Percentiles rank a stretch among this genome's conserved stretches.
Conservation (phyloP, 225 moss, liverwort and hornwort genomes). For the Sphagnum tenellum region DNA sequence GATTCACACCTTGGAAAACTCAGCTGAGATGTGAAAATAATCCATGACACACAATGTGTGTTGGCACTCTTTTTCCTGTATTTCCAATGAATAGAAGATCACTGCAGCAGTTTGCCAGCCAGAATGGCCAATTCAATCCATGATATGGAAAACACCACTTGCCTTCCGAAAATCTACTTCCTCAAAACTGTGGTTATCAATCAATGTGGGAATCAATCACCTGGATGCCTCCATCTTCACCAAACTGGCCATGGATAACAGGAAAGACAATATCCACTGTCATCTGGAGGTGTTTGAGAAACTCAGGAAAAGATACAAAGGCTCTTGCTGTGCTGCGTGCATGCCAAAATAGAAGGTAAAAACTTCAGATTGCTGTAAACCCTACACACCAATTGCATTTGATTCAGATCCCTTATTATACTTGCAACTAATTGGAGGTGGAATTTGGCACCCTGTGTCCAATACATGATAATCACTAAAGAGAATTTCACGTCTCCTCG, state of each 20-base stretch:
- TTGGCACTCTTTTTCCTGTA: too few species aligned
- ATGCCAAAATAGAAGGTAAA: not conserved
- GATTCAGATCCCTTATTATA: too few species aligned
- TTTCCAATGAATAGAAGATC: too few species aligned
- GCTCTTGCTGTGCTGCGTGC: conserved; percentile 40
- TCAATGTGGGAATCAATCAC: conserved; percentile 10
- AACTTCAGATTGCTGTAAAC: not conserved
- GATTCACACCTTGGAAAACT: too few species aligned
- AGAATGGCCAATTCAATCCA: too few species aligned
- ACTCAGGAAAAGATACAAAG: conserved; percentile 47
- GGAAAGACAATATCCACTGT: conserved; percentile 85
- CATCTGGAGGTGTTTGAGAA: conserved; percentile 63
- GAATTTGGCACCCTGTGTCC: not conserved
- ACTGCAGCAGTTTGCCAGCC: too few species aligned
- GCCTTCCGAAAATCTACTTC: too few species aligned
- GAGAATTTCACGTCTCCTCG: not conserved
- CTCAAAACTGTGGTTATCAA: too few species aligned
- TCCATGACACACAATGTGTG: too few species aligned
- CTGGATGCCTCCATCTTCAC: conserved; percentile 98
- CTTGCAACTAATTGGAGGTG: not conserved
- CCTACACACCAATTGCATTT: too few species aligned
- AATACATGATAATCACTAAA: not conserved
- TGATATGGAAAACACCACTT: too few species aligned
- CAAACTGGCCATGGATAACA: conserved; percentile 82
- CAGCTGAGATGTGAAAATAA: too few species aligned